phyloP scores from a whole-genome alignment of 768 basidiomycete genomes.

The Rhizopogon rudus region DNA sequence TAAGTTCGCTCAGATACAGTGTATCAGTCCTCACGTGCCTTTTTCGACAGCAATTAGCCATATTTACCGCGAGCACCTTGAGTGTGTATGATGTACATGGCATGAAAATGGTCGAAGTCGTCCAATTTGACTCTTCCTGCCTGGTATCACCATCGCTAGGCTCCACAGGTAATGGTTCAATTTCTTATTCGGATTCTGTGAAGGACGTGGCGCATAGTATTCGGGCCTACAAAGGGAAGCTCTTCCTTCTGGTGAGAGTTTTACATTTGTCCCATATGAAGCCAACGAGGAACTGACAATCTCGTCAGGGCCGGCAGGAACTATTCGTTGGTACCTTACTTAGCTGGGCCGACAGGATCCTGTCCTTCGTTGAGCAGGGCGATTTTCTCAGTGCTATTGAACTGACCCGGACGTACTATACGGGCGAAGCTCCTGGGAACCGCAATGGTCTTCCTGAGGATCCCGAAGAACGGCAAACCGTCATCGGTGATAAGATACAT shows the following conservation, averaged over 20 bases:
- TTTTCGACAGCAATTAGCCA: conserved; percentile 57
- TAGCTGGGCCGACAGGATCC: conserved; percentile 93
- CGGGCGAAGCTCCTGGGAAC: conserved; percentile 77
- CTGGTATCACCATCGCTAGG: conserved; percentile 51
- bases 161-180: conserved; percentile 40
- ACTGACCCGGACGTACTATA: conserved; percentile 75
- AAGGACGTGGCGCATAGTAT: conserved; percentile 65
- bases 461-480: conserved; percentile 44
- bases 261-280: neutral
- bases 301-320: conserved; percentile 55
- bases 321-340: conserved; percentile 80
- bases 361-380: conserved; percentile 76
- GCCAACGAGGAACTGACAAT: neutral
- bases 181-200: conserved; percentile 45
- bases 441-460: conserved; percentile 80
- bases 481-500: conserved; percentile 72
- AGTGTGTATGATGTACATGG: conserved; percentile 66
- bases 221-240: conserved; percentile 81
- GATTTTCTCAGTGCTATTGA: conserved; percentile 91
- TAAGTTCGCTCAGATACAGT: conserved; percentile 44
- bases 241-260: conserved; percentile 77
- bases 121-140: conserved; percentile 50
- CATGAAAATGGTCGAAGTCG: conserved; percentile 55
- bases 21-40: neutral
- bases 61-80: conserved; percentile 52